These are phyloP conservation scores for Eucalyptus pumila DNA, from an alignment of 345 rosid species.

Conservation along the genomic window DNA sequence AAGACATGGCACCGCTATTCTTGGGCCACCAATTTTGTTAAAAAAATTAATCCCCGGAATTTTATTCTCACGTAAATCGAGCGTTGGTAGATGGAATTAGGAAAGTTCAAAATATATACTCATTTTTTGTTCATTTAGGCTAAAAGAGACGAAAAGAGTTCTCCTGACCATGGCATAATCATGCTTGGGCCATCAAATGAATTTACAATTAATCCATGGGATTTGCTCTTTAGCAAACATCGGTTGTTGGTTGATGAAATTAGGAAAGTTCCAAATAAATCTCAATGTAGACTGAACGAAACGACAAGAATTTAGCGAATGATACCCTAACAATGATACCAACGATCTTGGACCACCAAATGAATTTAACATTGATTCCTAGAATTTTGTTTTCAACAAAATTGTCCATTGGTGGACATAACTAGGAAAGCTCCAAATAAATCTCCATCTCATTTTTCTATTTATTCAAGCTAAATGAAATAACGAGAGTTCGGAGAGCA, in stretches of 20 bases:
- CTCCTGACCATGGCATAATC: neutral
- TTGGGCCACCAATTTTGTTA: neutral
- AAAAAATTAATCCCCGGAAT: neutral
- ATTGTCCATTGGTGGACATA: neutral
- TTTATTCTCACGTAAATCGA: neutral
- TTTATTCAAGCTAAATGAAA: neutral
- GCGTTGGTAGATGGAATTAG: neutral
- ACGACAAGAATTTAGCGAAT: neutral
- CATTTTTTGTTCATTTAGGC: neutral
- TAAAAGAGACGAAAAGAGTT: neutral
- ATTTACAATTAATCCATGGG: neutral
- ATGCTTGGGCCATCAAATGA: neutral
- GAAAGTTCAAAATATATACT: neutral
- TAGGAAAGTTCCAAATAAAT: neutral
- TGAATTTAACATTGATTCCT: neutral
- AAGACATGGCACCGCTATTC: neutral
- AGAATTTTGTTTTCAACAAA: neutral
- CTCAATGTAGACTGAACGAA: neutral
- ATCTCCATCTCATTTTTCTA: neutral
- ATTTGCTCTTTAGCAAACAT: neutral
- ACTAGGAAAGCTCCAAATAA: neutral
- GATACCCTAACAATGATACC: neutral
- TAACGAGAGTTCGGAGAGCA: neutral
- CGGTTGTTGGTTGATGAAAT: neutral
- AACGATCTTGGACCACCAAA: neutral